phyloP scores from a whole-genome alignment of 768 basidiomycete genomes.

The Leucosporidium scottii region DNA sequence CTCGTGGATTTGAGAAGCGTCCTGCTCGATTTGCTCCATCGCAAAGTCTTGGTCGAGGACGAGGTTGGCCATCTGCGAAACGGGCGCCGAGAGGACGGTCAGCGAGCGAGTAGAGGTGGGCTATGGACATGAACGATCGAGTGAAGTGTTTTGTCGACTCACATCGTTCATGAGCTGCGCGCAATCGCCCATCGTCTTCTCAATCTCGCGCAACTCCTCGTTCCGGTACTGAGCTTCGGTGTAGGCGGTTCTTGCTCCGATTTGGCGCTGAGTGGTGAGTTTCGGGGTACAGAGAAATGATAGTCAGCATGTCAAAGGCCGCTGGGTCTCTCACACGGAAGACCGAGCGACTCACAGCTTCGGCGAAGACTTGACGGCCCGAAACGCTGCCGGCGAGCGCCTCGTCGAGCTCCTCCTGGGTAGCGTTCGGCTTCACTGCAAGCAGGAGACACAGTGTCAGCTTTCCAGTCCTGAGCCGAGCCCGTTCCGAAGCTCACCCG shows the following conservation, averaged over 20 bases:
- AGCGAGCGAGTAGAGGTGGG: no score
- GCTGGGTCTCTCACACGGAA: no score
- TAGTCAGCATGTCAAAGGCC: no score
- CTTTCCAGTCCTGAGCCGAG: no score
- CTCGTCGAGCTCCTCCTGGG: neutral
- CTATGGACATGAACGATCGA: no score
- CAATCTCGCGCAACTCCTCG: neutral
- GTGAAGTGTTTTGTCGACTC: no score
- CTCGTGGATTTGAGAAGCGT: neutral
- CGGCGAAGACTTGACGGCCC: neutral
- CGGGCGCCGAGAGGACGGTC: neutral
- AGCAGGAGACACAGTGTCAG: neutral
- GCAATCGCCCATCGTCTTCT: neutral
- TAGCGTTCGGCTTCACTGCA: neutral
- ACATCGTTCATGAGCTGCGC: slow-evolving; percentile 1
- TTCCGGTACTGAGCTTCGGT: neutral
- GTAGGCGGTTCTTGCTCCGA: neutral
- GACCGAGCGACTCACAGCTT: neutral
- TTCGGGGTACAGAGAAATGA: no score
- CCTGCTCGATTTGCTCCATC: neutral
- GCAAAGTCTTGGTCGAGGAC: neutral
- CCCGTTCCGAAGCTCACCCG: neutral
- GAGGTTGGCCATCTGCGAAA: neutral
- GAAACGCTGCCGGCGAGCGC: neutral
- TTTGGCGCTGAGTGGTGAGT: neutral